Evolutionary conservation across 2,329 filamentous ascomycete genomes (phyloP).

Genomic region (Hortaea werneckii): DNA sequence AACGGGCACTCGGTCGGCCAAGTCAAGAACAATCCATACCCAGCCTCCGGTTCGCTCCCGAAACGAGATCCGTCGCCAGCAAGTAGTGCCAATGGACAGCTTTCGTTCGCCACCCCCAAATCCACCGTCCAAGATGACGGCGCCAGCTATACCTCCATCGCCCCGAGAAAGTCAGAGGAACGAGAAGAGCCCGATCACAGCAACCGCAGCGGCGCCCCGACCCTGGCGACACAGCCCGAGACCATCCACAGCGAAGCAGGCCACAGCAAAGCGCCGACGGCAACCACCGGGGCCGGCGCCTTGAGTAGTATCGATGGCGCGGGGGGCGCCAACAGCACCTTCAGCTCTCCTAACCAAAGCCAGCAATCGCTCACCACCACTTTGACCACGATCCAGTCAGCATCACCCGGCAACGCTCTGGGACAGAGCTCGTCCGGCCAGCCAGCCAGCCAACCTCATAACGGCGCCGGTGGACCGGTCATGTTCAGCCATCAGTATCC

Average conservation of each 20-base stretch:
- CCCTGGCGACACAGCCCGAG: slow-evolving; percentile 74
- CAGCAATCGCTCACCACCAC: slow-evolving; percentile 74
- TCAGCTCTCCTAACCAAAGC: slow-evolving; percentile 73
- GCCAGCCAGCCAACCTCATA: slow-evolving; percentile 23
- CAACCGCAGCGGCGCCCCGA: slow-evolving; percentile 65
- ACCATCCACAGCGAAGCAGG: slow-evolving; percentile 63
- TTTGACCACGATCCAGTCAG: slow-evolving; percentile 74
- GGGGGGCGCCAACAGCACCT: slow-evolving; percentile 57
- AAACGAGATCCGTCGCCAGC: slow-evolving; percentile 39
- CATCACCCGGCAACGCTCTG: slow-evolving; percentile 46
- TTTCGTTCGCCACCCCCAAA: slow-evolving; percentile 44
- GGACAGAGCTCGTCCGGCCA: slow-evolving; percentile 28
- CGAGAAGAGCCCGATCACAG: slow-evolving; percentile 49
- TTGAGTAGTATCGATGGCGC: slow-evolving; percentile 46
- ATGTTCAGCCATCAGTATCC: slow-evolving; percentile 51
- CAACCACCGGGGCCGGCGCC: slow-evolving; percentile 60
- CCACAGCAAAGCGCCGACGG: slow-evolving; percentile 58
- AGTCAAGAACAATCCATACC: slow-evolving; percentile 79
- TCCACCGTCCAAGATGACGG: slow-evolving; percentile 35
- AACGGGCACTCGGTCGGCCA: slow-evolving; percentile 45
- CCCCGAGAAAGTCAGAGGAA: slow-evolving; percentile 42
- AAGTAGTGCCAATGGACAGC: slow-evolving; percentile 33
- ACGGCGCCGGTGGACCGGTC: slow-evolving; percentile 25
- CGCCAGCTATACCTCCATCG: slow-evolving; percentile 48
- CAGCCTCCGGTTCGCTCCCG: slow-evolving; percentile 59